Base-by-base conservation (phyloP, 495 filamentous ascomycete species). In the Xeromyces bisporus region DNA sequence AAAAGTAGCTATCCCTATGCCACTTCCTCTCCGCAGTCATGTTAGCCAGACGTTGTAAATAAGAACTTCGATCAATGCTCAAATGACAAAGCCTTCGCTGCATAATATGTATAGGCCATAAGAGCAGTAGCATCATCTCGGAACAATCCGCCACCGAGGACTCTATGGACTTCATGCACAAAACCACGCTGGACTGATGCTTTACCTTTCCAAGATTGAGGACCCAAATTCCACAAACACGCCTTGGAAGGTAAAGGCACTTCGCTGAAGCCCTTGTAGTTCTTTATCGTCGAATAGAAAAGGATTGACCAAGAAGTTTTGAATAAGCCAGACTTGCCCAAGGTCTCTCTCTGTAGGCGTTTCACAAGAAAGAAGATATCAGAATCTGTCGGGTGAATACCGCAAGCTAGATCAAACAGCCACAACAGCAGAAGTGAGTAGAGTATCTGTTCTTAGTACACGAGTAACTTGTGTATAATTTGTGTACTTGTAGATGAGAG, bases 311-410 rank as follows among this genome's bases (percentile, higher is more conserved):
- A 47, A 39, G 29, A 51, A 44, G 36, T 41, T 48, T 56, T 43
- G 35, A 41, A n/a, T n/a, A n/a, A 42, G 38, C 39, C 39, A 44
- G 36, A 48, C 48, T 47, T 53, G 53, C 50, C 53, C 48, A 62
- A 62, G 58, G 58, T 58, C 58, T 62, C 55, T 55, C 55, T 47
- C 50, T 57, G 51, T 41, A 36, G 23, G 33, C 30, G 27, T 53
- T 51, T 56, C 53, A 57, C 55, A 52, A 56, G 51, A 50, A 44
- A 48, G 57, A 44, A 48, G 57, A 53, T 50, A 47, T 45, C 37
- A 42, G 50, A 58, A 50, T 41, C 46, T 47, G 51, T 46, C 38
- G 39, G 37, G 31, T 12, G 37, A 39, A 41, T 34, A 39, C 40
- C 50, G 50, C 50, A 43, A 44, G 34, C 36, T 32, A 39, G 43